Conservation (phyloP, 495 filamentous ascomycete genomes). For the Coniosporium apollinis region DNA sequence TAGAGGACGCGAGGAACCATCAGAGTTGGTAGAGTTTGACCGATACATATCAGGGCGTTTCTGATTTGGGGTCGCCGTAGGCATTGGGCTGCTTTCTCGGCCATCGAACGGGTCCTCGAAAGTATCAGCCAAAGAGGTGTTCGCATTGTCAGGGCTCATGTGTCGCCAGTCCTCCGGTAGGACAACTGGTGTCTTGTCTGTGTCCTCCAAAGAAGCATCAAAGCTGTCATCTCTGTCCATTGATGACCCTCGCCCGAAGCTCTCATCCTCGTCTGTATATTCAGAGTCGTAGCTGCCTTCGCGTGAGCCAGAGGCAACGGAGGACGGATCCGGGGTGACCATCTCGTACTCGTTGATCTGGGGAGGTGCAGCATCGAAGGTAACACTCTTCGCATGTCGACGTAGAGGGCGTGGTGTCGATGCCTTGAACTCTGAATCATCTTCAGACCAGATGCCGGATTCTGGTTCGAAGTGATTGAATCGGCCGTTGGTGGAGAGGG, state of each 20-base stretch:
- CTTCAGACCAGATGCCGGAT: slow-evolving; percentile 65
- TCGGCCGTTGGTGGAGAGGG: slow-evolving; percentile 42
- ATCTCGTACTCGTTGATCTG: slow-evolving; percentile 95
- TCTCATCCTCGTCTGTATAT: slow-evolving; percentile 50
- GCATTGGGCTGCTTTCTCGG: slow-evolving; percentile 43
- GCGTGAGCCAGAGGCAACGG: slow-evolving; percentile 67
- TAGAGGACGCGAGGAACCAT: slow-evolving; percentile 19
- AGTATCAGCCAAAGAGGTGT: slow-evolving; percentile 33
- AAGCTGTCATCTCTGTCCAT: slow-evolving; percentile 74
- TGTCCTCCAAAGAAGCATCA: slow-evolving; percentile 83
- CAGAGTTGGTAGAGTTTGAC: slow-evolving; percentile 7
- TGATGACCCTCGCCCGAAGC: slow-evolving; percentile 51
- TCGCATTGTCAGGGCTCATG: slow-evolving; percentile 42
- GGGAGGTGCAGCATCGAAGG: slow-evolving; percentile 84
- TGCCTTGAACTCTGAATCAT: slow-evolving; percentile 35
- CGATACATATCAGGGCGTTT: slow-evolving; percentile 7
- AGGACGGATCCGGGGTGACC: slow-evolving; percentile 88
- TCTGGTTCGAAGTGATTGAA: slow-evolving; percentile 43
- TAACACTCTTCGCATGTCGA: slow-evolving; percentile 87
- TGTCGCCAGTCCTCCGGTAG: slow-evolving; percentile 90
- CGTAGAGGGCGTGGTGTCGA: slow-evolving; percentile 40
- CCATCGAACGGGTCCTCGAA: slow-evolving; percentile 56
- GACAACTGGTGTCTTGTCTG: slow-evolving; percentile 92
- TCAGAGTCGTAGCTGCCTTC: slow-evolving; percentile 82
- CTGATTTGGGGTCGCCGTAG: slow-evolving; percentile 42